A percentile compares a stretch with the other conserved stretches of the same genome.
These are phyloP conservation scores for Dioszegia crocea DNA, from an alignment of 768 basidiomycete genomes.

Conservation along the genomic window DNA sequence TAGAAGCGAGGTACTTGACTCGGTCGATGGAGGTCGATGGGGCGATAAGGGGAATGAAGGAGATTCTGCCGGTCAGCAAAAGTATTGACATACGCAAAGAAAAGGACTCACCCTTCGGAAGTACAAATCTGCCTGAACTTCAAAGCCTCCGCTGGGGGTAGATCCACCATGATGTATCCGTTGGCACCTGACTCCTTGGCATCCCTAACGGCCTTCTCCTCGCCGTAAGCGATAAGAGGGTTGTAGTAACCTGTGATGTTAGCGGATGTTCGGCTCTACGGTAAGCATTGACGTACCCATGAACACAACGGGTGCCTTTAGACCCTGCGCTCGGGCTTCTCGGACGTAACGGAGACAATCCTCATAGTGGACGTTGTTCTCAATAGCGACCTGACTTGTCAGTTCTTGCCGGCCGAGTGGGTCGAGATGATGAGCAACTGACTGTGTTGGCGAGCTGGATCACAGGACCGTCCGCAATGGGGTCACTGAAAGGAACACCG, in stretches of 20 bases:
- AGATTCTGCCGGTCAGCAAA: slow-evolving; percentile 59
- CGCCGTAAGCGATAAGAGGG: slow-evolving; percentile 88
- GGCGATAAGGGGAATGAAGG: slow-evolving; percentile 91
- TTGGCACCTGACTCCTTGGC: slow-evolving; percentile 87
- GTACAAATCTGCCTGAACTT: slow-evolving; percentile 83
- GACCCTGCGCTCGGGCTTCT: slow-evolving; percentile 74
- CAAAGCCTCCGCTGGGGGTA: slow-evolving; percentile 94
- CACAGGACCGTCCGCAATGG: slow-evolving; percentile 87
- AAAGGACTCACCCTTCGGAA: slow-evolving; percentile 62
- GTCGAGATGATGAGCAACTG: slow-evolving; percentile 40
- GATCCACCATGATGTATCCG: slow-evolving; percentile 95
- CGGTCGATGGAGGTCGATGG: slow-evolving; percentile 84
- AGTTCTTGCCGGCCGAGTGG: neutral
- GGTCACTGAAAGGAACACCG: slow-evolving; percentile 93
- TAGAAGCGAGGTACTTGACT: slow-evolving; percentile 82
- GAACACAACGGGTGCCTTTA: slow-evolving; percentile 80
- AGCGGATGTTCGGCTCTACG: neutral
- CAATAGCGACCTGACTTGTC: slow-evolving; percentile 66
- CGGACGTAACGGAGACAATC: slow-evolving; percentile 69
- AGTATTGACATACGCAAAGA: neutral
- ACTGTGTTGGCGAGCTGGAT: slow-evolving; percentile 95
- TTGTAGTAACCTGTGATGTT: slow-evolving; percentile 82
- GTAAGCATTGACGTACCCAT: slow-evolving; percentile 66
- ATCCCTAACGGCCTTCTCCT: slow-evolving; percentile 87
- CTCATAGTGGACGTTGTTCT: slow-evolving; percentile 71